A percentile compares a stretch with the other conserved stretches of the same genome.
Conservation (phyloP, 2,329 filamentous ascomycete species). For the Exophiala mesophila region DNA sequence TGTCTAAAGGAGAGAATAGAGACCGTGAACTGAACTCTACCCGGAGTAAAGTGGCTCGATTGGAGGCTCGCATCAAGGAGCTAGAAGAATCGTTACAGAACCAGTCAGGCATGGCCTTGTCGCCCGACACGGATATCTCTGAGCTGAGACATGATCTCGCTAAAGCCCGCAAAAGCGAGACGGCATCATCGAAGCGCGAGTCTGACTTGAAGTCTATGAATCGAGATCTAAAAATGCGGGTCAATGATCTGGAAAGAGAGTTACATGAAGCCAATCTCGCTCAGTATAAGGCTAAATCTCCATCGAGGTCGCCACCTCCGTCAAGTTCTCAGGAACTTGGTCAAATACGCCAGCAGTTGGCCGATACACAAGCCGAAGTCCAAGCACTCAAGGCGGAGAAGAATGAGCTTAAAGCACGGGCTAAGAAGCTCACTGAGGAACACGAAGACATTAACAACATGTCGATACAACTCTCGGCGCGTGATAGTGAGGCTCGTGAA, state of each 20-base stretch:
- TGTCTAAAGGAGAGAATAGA: slow-evolving; percentile 34
- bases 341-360: slow-evolving; percentile 57
- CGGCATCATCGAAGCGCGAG: slow-evolving; percentile 62
- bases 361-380: slow-evolving; percentile 55
- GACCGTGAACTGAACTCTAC: slow-evolving; percentile 48
- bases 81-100: slow-evolving; percentile 52
- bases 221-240: slow-evolving; percentile 59
- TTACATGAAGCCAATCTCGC: slow-evolving; percentile 56
- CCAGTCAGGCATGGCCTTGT: slow-evolving; percentile 42
- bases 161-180: slow-evolving; percentile 61
- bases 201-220: slow-evolving; percentile 57
- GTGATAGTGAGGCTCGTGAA: slow-evolving; percentile 60
- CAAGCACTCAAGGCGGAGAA: slow-evolving; percentile 52
- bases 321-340: slow-evolving; percentile 54
- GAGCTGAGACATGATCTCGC: slow-evolving; percentile 59
- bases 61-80: slow-evolving; percentile 54
- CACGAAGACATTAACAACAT: slow-evolving; percentile 47
- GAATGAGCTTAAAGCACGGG: slow-evolving; percentile 50
- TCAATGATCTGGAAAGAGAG: slow-evolving; percentile 63
- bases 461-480: slow-evolving; percentile 65
- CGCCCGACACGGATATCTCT: slow-evolving; percentile 48
- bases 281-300: slow-evolving; percentile 46
- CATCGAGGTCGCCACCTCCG: slow-evolving; percentile 50
- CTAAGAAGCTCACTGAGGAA: slow-evolving; percentile 55
- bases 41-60: slow-evolving; percentile 58